Evolutionary conservation across 768 basidiomycete genomes (phyloP), one percentile per base, ranked within the genome.

Genomic region (Piloderma croceum): DNA sequence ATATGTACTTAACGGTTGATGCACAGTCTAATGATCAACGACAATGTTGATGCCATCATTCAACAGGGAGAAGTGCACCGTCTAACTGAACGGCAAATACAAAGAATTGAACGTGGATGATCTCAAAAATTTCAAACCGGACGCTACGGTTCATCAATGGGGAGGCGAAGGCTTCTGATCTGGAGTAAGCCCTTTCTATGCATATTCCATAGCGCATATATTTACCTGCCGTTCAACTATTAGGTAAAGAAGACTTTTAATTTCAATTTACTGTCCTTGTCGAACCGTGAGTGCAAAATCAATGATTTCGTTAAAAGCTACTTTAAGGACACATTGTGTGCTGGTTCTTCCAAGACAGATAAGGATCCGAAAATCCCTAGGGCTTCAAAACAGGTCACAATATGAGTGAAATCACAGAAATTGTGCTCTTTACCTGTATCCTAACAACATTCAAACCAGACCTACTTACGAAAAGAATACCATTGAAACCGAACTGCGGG

Each of bases 291-390:
- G 59, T 70, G 83, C 44, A 79, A 81, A 55, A 66, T 69, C 43
- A 81, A 81, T 51, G 83, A 83, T 61, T 80, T 79, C 2, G 74
- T 84, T 39, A 81, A 83, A 51, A 69, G 70, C 15, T 85, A 85
- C 58, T 83, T 81, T 69, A 73, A 79, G 54, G 79, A 80, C 46
- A 70, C 73, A 3, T 65, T 84, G 58, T 73, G 76, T n/a, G 65
- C 66, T 15, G 73, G 74, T 1, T 67, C 74, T 1, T 71, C 74
- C 17, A 77, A 79, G 59, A 64, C 68, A 18, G 71, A 73, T 51
- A 81, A 80, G 48, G 69, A 63, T 4, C 74, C 79, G 3, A 78
- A 77, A 45, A 51, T 74, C 21, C 70, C 77, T 6, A 66, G 77
- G 15, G 73, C 76, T 3, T 80, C 80, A 19, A 81, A 81, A 52